phyloP scores from a whole-genome alignment of 208 protist genomes.

The Crithidia thermophila region DNA sequence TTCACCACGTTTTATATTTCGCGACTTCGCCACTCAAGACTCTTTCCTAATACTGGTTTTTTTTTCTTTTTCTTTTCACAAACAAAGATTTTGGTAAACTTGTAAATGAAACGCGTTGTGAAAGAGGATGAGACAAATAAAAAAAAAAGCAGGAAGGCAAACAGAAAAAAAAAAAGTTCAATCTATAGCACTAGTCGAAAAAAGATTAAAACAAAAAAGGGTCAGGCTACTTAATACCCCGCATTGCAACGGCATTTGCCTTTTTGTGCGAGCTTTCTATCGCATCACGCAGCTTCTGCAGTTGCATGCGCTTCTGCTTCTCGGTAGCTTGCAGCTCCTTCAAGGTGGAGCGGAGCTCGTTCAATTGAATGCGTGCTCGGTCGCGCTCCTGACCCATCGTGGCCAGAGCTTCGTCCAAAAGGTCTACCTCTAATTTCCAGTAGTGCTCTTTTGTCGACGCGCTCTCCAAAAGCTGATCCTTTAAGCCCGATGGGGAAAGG shows the following conservation, averaged over 20 bases:
- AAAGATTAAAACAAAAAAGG: not conserved
- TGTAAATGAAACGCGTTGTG: not conserved
- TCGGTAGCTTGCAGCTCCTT: conserved; percentile 32
- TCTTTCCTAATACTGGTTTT: too few relatives aligned
- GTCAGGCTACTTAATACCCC: conserved; percentile 16
- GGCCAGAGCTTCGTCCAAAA: conserved; percentile 33
- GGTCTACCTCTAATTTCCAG: conserved; percentile 27
- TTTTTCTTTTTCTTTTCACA: too few relatives aligned
- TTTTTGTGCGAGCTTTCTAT: conserved; percentile 25
- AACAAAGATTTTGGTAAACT: too few relatives aligned
- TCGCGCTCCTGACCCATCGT: conserved; percentile 34
- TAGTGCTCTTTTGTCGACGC: conserved; percentile 16
- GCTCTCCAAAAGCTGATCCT: conserved; percentile 18
- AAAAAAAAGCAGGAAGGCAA: not conserved
- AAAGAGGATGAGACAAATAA: not conserved
- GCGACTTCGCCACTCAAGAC: too few relatives aligned
- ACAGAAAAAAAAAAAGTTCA: not conserved
- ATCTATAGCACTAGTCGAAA: not conserved
- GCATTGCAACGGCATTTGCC: conserved; percentile 9
- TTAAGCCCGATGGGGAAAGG: not conserved
- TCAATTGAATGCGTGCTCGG: conserved; percentile 24
- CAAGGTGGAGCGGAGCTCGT: conserved; percentile 21
- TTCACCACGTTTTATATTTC: too few relatives aligned
- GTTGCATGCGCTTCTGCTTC: conserved; percentile 43
- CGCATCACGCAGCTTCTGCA: conserved; percentile 41